phyloP scores from a whole-genome alignment of 129 eudicot genomes.

The Pulicaria dysenterica region DNA sequence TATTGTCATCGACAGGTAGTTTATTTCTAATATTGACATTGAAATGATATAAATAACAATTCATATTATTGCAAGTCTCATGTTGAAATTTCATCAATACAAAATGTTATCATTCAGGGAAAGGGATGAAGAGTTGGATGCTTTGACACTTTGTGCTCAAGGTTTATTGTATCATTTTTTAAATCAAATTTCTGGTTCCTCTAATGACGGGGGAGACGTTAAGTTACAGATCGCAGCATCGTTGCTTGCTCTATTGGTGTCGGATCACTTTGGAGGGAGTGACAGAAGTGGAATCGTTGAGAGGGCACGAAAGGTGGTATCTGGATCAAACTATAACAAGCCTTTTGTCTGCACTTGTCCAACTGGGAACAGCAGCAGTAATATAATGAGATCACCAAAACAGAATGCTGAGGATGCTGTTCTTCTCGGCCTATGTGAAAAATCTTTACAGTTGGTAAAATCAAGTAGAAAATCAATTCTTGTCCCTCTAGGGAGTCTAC shows the following conservation, averaged over 20 bases:
- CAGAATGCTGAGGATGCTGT: conserved; percentile 50
- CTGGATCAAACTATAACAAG: conserved; percentile 72
- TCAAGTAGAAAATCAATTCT: conserved; percentile 62
- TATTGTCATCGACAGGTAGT: conserved; percentile 82
- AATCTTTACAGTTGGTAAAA: conserved; percentile 63
- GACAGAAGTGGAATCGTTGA: conserved; percentile 65
- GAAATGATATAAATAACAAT: background rate
- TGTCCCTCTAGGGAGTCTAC: conserved; percentile 84
- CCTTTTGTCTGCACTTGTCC: conserved; percentile 94
- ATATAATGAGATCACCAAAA: conserved; percentile 31
- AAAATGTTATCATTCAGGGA: conserved; percentile 40
- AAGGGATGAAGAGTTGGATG: conserved; percentile 82
- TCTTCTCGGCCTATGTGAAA: conserved; percentile 73
- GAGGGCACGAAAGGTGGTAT: conserved; percentile 67
- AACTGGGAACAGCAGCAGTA: conserved; percentile 56
- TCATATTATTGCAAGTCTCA: background rate
- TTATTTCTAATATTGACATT: conserved; percentile 13
- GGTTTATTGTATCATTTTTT: conserved; percentile 52
- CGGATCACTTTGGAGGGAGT: conserved; percentile 95
- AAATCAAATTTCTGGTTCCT: conserved; percentile 44
- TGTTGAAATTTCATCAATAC: background rate
- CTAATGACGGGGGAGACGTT: conserved; percentile 39
- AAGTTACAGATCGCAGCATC: conserved; percentile 76
- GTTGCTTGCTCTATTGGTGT: conserved; percentile 89
- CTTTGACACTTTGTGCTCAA: conserved; percentile 68